Percentiles rank a stretch among this genome's conserved stretches.
These are phyloP conservation scores for Aegilops bicornis DNA, from an alignment of 176 grass and related monocot species.

Conservation along the genomic window DNA sequence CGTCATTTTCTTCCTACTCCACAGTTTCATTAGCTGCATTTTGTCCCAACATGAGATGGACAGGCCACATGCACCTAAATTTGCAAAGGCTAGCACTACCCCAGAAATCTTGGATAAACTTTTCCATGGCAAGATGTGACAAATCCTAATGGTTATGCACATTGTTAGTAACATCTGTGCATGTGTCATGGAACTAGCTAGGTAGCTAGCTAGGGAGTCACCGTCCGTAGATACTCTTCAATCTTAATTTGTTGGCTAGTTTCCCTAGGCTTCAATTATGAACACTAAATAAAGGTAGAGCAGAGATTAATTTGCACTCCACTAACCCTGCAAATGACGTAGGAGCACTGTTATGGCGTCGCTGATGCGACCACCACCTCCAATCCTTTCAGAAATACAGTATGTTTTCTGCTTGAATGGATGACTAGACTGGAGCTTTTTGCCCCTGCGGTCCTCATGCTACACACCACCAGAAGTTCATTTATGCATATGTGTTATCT, in stretches of 20 bases:
- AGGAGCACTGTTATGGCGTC: slow-evolving; percentile 11
- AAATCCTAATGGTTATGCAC: slow-evolving; percentile 15
- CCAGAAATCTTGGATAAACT: background rate
- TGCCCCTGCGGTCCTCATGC: too few relatives aligned
- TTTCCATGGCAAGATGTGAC: background rate
- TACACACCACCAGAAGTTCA: too few relatives aligned
- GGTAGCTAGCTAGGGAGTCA: slow-evolving; percentile 4
- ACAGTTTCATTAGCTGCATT: too few relatives aligned
- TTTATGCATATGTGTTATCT: too few relatives aligned
- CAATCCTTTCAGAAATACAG: background rate
- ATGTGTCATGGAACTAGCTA: background rate
- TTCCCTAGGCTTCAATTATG: slow-evolving; percentile 44
- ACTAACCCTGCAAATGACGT: slow-evolving; percentile 18
- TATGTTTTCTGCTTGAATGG: background rate
- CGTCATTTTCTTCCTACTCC: background rate
- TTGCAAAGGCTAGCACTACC: slow-evolving; percentile 16
- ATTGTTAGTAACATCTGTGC: background rate
- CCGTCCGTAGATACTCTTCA: slow-evolving; percentile 1
- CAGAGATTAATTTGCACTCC: slow-evolving; percentile 15
- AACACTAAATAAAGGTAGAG: slow-evolving; percentile 16
- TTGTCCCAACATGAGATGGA: background rate
- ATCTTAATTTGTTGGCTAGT: background rate
- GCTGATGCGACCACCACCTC: background rate
- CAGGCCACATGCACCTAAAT: background rate
- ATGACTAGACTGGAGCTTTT: background rate